Evolutionary conservation across 2,329 filamentous ascomycete genomes (phyloP).

Genomic region (Botrytis tulipae): DNA sequence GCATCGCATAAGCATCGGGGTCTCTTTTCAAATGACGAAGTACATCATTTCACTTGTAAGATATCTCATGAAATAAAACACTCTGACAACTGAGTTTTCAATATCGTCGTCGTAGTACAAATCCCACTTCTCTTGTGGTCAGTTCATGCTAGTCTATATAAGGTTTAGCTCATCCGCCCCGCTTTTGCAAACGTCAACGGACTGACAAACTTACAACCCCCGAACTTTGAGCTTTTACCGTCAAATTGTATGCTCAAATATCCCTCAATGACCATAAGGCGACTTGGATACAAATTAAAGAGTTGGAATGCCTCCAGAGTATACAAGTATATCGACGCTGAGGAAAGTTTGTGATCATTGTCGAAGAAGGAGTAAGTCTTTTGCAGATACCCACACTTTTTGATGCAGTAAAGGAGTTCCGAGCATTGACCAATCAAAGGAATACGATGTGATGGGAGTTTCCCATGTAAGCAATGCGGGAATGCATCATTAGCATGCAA

Average conservation of each 20-base stretch:
- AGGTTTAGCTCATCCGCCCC: background rate
- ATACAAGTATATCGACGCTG: slow-evolving; percentile 25
- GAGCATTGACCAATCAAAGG: slow-evolving; percentile 35
- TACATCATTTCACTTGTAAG: background rate
- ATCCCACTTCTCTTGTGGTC: background rate
- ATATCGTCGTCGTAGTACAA: background rate
- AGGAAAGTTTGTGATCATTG: slow-evolving; percentile 49
- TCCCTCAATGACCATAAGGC: slow-evolving; percentile 18
- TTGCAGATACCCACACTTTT: background rate
- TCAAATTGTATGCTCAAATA: slow-evolving; percentile 34
- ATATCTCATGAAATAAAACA: background rate
- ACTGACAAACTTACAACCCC: background rate
- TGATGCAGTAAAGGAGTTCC: background rate
- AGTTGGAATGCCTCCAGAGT: slow-evolving; percentile 35
- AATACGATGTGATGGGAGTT: slow-evolving; percentile 47
- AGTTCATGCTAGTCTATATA: background rate
- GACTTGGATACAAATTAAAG: slow-evolving; percentile 6
- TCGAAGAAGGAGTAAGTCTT: slow-evolving; percentile 43
- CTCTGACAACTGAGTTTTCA: background rate
- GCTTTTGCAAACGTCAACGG: background rate
- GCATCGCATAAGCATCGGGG: background rate
- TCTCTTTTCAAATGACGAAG: background rate
- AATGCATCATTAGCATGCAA: slow-evolving; percentile 60
- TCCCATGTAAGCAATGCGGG: slow-evolving; percentile 60
- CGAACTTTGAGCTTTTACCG: slow-evolving; percentile 8